Evolutionary conservation across 106 monocot genomes (phyloP), one percentile per base, ranked within the genome.

Genomic region (Narthecium ossifragum): DNA sequence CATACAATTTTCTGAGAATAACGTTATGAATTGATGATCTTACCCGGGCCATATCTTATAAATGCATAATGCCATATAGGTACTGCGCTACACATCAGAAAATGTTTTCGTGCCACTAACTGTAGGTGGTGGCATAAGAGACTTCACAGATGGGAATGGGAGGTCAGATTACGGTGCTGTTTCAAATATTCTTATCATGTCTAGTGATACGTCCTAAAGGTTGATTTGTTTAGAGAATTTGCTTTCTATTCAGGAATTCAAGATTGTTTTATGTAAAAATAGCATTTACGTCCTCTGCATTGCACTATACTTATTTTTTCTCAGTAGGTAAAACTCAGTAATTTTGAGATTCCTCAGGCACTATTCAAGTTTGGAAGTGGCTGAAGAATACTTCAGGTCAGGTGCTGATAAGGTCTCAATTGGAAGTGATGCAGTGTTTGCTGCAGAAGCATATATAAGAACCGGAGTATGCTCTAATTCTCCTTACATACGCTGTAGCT

Each of bases 391-490:
- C 74, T 98, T 98, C 67, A 80, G 96, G 25, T 98, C 96, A 54
- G 96, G 96, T 74, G 96, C 96, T 59, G 90, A 98, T 76, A 98
- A 98, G 73, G 36, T 98, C 68, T 98, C 96, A 45, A 98, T 98
- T 64, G 96, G 96, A 81, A 98, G 96, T 74, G 90, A 98, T 91
- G 96, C 96, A 55, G 96, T 98, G 67, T 98, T 79, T 77, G 77
- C 87, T 73, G 96, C 96, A 54, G 90, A 98, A 64, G 81, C 59
- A 43, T 91, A 79, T 70, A 59, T 90, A 38, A 66, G 40, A 79
- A 77, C 86, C 54, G 84, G 90, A 62, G 96, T 98, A 87, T 69
- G 69, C 18, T 26, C 39, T 70, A 68, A 25, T 38, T 48, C 28
- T 74, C 8, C 2, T 31, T 37, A 21, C 4, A 24, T 26, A 34